phyloP scores from a whole-genome alignment of 176 grass and related monocot genomes.

The Musa acuminata region DNA sequence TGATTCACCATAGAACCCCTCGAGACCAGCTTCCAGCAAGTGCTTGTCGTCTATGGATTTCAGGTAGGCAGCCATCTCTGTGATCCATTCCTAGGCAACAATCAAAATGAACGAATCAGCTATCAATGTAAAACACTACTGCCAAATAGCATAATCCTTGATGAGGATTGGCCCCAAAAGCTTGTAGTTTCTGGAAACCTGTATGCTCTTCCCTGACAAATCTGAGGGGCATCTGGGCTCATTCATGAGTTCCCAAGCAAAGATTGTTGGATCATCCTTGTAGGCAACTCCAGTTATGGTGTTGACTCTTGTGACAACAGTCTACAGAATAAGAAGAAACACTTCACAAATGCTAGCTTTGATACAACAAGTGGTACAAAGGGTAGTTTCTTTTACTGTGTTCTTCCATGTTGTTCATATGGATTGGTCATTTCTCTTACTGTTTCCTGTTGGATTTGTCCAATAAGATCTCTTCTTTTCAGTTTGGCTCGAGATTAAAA shows the following conservation, averaged over 20 bases:
- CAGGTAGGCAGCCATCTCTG: constrained; percentile 78
- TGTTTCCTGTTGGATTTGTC: too few species aligned
- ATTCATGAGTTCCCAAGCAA: constrained; percentile 99
- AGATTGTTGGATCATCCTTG: constrained; percentile 78
- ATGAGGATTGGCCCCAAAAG: too few species aligned
- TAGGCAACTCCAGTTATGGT: constrained; percentile 72
- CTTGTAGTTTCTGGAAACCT: constrained; percentile 1
- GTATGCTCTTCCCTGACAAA: constrained; percentile 50
- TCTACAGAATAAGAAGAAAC: constrained; percentile 26
- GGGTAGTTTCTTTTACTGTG: too few species aligned
- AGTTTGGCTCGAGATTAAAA: too few species aligned
- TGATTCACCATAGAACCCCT: constrained; percentile 75
- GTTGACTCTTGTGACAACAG: constrained; percentile 74
- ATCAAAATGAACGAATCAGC: neutral
- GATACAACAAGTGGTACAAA: too few species aligned
- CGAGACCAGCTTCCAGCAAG: constrained; percentile 83
- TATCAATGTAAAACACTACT: too few species aligned
- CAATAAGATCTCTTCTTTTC: too few species aligned
- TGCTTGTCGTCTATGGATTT: constrained; percentile 82
- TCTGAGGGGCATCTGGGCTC: constrained; percentile 93
- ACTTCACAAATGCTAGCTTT: too few species aligned
- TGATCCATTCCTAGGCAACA: constrained; percentile 58
- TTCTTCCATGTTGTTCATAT: too few species aligned
- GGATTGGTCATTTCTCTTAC: too few species aligned
- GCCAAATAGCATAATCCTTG: too few species aligned